phyloP scores from a whole-genome alignment of 169 alveolate genomes.

The Miamiensis avidus region DNA sequence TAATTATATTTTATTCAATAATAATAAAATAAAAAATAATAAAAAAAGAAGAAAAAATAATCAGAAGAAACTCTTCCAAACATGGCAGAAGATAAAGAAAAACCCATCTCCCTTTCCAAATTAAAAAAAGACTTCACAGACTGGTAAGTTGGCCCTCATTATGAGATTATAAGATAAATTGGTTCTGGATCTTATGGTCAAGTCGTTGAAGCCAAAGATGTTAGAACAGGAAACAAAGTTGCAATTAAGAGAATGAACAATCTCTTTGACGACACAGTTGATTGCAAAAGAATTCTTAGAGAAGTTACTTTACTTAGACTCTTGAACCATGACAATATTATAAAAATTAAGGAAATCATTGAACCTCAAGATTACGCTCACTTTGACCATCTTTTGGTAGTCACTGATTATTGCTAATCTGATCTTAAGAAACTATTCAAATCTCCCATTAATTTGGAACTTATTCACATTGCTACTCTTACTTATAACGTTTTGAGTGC shows the following conservation, averaged over 20 bases:
- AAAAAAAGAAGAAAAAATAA: too few species aligned
- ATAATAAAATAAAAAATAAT: too few species aligned
- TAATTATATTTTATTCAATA: too few species aligned
- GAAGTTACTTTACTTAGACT: conserved; percentile 66
- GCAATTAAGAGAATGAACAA: conserved; percentile 74
- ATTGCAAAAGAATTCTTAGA: conserved; percentile 83
- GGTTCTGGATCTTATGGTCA: conserved; percentile 20
- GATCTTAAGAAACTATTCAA: conserved; percentile 95
- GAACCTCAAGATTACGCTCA: neutral
- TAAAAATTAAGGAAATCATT: conserved; percentile 16
- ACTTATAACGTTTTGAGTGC: conserved; percentile 94
- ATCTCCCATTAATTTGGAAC: conserved; percentile 93
- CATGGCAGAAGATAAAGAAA: neutral
- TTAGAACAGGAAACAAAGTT: conserved; percentile 28
- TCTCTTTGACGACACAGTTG: conserved; percentile 55
- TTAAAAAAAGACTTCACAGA: conserved; percentile 30
- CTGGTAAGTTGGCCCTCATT: conserved; percentile 44
- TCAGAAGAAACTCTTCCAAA: too few species aligned
- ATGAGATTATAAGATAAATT: neutral
- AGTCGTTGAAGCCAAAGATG: conserved; percentile 8
- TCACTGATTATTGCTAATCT: conserved; percentile 52
- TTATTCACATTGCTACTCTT: conserved; percentile 91
- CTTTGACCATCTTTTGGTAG: neutral
- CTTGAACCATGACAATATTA: conserved; percentile 71
- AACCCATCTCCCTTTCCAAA: neutral